Conservation (phyloP, 768 basidiomycete genomes). For the Chalciporus chontae region DNA sequence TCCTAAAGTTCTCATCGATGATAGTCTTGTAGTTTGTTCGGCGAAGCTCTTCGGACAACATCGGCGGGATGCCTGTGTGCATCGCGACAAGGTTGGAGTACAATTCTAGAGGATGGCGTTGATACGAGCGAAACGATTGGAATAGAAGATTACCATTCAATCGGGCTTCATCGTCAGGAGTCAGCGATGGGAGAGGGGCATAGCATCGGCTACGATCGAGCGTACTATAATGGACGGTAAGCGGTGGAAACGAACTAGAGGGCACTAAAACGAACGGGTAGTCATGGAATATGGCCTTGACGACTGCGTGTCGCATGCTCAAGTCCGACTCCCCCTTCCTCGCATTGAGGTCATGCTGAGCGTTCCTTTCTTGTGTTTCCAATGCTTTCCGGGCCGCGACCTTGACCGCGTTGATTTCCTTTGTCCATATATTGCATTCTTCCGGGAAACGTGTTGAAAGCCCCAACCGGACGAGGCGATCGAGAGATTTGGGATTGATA, state of each 20-base stretch:
- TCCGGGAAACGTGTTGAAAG: constrained; percentile 29
- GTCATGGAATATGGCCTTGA: constrained; percentile 25
- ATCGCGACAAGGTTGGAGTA: constrained; percentile 14
- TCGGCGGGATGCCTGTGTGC: constrained; percentile 19
- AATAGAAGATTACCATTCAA: constrained; percentile 7
- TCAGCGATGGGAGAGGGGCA: constrained; percentile 10
- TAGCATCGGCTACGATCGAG: constrained; percentile 20
- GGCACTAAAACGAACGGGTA: constrained; percentile 17
- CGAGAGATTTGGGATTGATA: constrained; percentile 24
- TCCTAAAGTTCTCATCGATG: constrained; percentile 18
- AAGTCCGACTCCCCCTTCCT: constrained; percentile 15
- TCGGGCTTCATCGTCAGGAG: constrained; percentile 11
- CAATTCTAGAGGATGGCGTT: constrained; percentile 6
- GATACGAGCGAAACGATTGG: neutral
- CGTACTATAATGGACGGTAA: constrained; percentile 1
- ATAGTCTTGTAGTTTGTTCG: constrained; percentile 13
- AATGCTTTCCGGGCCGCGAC: neutral
- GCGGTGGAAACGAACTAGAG: neutral
- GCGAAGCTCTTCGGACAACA: constrained; percentile 18
- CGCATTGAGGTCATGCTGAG: constrained; percentile 9
- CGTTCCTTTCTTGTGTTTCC: constrained; percentile 9
- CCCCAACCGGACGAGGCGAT: constrained; percentile 28
- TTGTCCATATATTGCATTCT: constrained; percentile 23
- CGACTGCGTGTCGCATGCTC: constrained; percentile 20
- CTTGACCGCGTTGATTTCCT: constrained; percentile 11